phyloP scores from a whole-genome alignment of 148 eudicot species.

The Fallopia convolvulus region DNA sequence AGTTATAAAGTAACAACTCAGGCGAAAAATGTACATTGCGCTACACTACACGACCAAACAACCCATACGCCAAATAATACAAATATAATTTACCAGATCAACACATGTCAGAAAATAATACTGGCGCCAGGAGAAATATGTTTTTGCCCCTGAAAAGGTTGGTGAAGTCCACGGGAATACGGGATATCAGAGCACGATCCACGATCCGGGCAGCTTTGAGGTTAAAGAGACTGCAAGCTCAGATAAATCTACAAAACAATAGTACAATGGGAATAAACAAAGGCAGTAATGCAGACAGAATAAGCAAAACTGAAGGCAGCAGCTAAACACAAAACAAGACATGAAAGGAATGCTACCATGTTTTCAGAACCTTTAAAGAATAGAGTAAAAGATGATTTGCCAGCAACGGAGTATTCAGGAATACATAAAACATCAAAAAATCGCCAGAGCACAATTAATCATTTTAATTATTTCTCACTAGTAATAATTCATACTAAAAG shows the following conservation, averaged over 20 bases:
- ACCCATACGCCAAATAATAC: not conserved
- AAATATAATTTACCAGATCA: conserved; percentile 1
- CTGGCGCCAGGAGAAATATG: not conserved
- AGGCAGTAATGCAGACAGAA: not conserved
- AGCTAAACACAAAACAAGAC: not conserved
- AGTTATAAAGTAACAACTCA: not conserved
- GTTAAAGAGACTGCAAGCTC: conserved; percentile 9
- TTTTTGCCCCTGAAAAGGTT: not conserved
- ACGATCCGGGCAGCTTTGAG: not conserved
- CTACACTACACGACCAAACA: not conserved
- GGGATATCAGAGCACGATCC: not conserved
- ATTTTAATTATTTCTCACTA: not conserved
- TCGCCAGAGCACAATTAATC: not conserved
- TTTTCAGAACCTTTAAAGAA: too few species aligned
- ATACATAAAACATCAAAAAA: not conserved
- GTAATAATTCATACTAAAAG: not conserved
- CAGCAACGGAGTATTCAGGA: not conserved
- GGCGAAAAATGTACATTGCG: not conserved
- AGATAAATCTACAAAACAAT: not conserved
- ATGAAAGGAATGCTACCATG: not conserved
- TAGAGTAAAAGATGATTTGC: not conserved
- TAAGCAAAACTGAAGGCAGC: not conserved
- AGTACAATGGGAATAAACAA: not conserved
- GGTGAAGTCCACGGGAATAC: not conserved
- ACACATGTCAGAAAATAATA: not conserved